phyloP scores from a whole-genome alignment of 768 basidiomycete genomes.

The Paxillus rubicundulus region DNA sequence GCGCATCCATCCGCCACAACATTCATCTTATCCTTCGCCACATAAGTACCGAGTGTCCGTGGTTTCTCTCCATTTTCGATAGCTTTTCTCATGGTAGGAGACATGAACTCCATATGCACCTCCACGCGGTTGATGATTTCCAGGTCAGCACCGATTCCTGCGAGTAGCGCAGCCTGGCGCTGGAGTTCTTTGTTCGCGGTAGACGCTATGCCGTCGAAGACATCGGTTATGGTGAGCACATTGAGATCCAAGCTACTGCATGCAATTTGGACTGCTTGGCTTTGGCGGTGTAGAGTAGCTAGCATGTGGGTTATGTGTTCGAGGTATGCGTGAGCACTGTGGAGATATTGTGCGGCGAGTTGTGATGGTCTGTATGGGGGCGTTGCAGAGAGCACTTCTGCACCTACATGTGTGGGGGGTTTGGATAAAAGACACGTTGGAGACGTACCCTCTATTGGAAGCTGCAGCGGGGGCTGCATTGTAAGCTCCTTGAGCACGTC shows the following conservation, averaged over 20 bases:
- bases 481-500: slow-evolving; percentile 64
- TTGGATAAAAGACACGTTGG: background rate
- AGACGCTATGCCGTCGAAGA: slow-evolving; percentile 59
- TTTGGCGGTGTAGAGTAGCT: slow-evolving; percentile 59
- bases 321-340: slow-evolving; percentile 60
- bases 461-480: slow-evolving; percentile 59
- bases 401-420: background rate
- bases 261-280: slow-evolving; percentile 72
- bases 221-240: slow-evolving; percentile 66
- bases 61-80: slow-evolving; percentile 69
- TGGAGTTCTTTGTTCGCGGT: slow-evolving; percentile 62
- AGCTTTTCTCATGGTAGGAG: slow-evolving; percentile 58
- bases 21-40: slow-evolving; percentile 74
- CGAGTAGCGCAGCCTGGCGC: slow-evolving; percentile 60
- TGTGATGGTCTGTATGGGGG: slow-evolving; percentile 71
- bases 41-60: slow-evolving; percentile 77
- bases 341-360: slow-evolving; percentile 64
- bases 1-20: slow-evolving; percentile 73
- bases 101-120: slow-evolving; percentile 77
- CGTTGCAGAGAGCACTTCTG: slow-evolving; percentile 62
- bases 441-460: slow-evolving; percentile 64
- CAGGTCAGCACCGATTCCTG: slow-evolving; percentile 67
- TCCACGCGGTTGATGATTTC: slow-evolving; percentile 63
- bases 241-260: slow-evolving; percentile 69
- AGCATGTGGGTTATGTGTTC: slow-evolving; percentile 55